Evolutionary conservation across 257 asterid genomes (phyloP).

Genomic region (Misopates orontium): DNA sequence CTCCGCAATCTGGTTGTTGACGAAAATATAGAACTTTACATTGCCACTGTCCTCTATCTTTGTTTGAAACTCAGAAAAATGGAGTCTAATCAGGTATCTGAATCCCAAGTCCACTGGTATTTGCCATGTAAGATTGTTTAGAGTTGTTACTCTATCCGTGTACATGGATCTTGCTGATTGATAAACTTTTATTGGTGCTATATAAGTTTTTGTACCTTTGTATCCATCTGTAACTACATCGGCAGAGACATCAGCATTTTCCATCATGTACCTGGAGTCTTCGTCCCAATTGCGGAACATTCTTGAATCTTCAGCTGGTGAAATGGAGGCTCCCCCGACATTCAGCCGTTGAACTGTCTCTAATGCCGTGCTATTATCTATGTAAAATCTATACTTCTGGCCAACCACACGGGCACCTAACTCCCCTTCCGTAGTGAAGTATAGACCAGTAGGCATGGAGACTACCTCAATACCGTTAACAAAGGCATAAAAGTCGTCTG

Average conservation of each 20-base stretch:
- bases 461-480: slow-evolving; percentile 49
- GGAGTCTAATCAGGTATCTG: slow-evolving; percentile 65
- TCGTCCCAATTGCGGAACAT: slow-evolving; percentile 61
- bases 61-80: slow-evolving; percentile 43
- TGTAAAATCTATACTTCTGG: slow-evolving; percentile 46
- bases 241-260: slow-evolving; percentile 34
- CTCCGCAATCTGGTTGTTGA: slow-evolving; percentile 55
- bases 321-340: slow-evolving; percentile 53
- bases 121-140: slow-evolving; percentile 45
- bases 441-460: slow-evolving; percentile 54
- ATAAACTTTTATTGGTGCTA: slow-evolving; percentile 47
- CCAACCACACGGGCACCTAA: slow-evolving; percentile 43
- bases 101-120: slow-evolving; percentile 62
- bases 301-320: slow-evolving; percentile 51
- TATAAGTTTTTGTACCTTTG: slow-evolving; percentile 21
- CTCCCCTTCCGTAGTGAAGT: slow-evolving; percentile 46
- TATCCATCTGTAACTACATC: slow-evolving; percentile 30
- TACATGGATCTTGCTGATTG: slow-evolving; percentile 46
- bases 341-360: slow-evolving; percentile 61
- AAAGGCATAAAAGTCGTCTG: slow-evolving; percentile 41
- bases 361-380: slow-evolving; percentile 63
- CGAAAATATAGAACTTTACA: slow-evolving; percentile 37
- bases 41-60: slow-evolving; percentile 28
- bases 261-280: slow-evolving; percentile 43
- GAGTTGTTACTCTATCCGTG: slow-evolving; percentile 8